Evolutionary conservation across 202 grass and related monocot species (phyloP).

Genomic region (Saccharum hybrid): DNA sequence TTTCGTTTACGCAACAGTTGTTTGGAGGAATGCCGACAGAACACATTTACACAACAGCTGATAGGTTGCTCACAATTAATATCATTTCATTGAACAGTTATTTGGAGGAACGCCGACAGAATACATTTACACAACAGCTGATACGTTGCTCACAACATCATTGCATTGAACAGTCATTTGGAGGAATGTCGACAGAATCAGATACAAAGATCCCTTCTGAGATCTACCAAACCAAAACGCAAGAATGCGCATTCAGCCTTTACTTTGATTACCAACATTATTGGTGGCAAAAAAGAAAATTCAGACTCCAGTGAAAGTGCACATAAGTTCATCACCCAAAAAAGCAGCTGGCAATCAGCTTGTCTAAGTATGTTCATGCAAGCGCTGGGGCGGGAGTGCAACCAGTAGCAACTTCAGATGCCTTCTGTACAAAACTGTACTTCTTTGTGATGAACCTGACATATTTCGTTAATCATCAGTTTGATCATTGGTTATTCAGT

Average conservation of each 20-base stretch:
- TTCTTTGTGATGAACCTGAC: constrained; percentile 90
- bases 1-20: neutral
- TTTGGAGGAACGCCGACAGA: constrained; percentile 26
- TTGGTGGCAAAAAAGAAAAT: constrained; percentile 10
- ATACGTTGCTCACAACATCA: constrained; percentile 6
- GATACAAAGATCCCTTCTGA: constrained; percentile 45
- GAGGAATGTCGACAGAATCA: constrained; percentile 28
- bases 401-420: constrained; percentile 61
- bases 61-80: constrained; percentile 1
- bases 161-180: neutral
- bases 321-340: constrained; percentile 22
- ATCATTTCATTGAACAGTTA: constrained; percentile 4
- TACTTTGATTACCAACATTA: constrained; percentile 42
- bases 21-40: too few relatives aligned
- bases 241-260: constrained; percentile 32
- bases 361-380: constrained; percentile 46
- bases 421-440: constrained; percentile 76
- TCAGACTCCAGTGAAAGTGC: constrained; percentile 5
- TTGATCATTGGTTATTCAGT: neutral
- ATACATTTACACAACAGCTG: neutral
- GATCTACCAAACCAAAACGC: constrained; percentile 42
- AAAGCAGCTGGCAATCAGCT: neutral
- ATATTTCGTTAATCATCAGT: constrained; percentile 39
- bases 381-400: constrained; percentile 60
- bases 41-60: neutral